These are phyloP conservation scores for Suillus placidus DNA, from an alignment of 768 basidiomycete genomes.

Conservation along the genomic window DNA sequence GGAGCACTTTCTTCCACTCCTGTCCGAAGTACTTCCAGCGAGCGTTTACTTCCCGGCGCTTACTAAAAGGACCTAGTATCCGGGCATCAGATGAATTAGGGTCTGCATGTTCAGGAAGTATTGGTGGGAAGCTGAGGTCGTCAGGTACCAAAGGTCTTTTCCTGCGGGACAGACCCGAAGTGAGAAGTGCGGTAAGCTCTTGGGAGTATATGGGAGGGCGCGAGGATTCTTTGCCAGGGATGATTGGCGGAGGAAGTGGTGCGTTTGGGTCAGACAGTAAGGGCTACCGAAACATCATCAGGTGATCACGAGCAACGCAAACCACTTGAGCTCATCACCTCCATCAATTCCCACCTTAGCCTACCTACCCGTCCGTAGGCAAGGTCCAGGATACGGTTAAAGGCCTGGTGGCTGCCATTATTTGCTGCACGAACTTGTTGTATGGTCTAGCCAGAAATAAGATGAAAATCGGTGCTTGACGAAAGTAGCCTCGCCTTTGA, in stretches of 20 bases:
- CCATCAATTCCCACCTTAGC: slow-evolving; percentile 66
- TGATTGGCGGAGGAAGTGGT: slow-evolving; percentile 48
- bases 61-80: slow-evolving; percentile 68
- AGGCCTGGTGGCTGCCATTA: slow-evolving; percentile 48
- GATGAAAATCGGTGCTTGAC: slow-evolving; percentile 4
- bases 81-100: slow-evolving; percentile 59
- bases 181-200: slow-evolving; percentile 64
- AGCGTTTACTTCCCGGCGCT: slow-evolving; percentile 72
- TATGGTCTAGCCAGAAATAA: slow-evolving; percentile 47
- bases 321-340: slow-evolving; percentile 43
- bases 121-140: slow-evolving; percentile 52
- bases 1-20: slow-evolving; percentile 56
- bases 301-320: slow-evolving; percentile 7
- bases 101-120: slow-evolving; percentile 58
- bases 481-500: slow-evolving; percentile 45
- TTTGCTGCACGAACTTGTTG: slow-evolving; percentile 58
- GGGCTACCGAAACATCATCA: slow-evolving; percentile 44
- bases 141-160: slow-evolving; percentile 46
- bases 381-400: slow-evolving; percentile 59
- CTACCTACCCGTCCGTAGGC: slow-evolving; percentile 81
- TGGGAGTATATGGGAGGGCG: slow-evolving; percentile 68
- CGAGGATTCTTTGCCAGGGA: slow-evolving; percentile 52
- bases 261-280: slow-evolving; percentile 50
- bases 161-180: slow-evolving; percentile 47
- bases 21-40: slow-evolving; percentile 64